A percentile compares a stretch with the other conserved stretches of the same genome.
Evolutionary conservation across 2,329 filamentous ascomycete species (phyloP).

Genomic region (Fusarium pilosicola): DNA sequence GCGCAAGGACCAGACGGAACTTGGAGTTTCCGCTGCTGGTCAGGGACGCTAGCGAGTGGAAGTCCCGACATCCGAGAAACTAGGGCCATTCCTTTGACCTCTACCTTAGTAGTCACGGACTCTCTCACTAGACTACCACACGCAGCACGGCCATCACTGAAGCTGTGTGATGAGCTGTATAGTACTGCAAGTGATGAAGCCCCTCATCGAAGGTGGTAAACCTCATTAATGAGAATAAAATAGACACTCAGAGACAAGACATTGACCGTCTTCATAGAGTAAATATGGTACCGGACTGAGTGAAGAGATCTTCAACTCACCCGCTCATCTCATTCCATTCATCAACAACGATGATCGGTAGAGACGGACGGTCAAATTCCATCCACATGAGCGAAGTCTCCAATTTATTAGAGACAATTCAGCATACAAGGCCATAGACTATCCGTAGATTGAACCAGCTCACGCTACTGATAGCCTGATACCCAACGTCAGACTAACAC

Average conservation of each 20-base stretch:
- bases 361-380: neutral
- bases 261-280: neutral
- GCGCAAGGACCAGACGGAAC: constrained; percentile 35
- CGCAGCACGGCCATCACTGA: neutral
- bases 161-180: neutral
- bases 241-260: neutral
- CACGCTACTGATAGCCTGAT: constrained; percentile 29
- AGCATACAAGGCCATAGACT: neutral
- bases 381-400: neutral
- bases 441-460: neutral
- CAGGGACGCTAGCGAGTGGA: constrained; percentile 39
- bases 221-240: neutral
- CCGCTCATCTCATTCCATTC: constrained; percentile 1
- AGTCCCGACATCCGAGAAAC: constrained; percentile 39
- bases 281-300: neutral
- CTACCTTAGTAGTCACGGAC: neutral
- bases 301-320: neutral
- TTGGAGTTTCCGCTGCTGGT: constrained; percentile 35
- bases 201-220: neutral
- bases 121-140: neutral
- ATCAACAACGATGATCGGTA: constrained; percentile 4
- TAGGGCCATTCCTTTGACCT: constrained; percentile 20
- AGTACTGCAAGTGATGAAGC: neutral
- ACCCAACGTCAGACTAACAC: constrained; percentile 32
- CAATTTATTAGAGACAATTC: neutral